Evolutionary conservation across 345 rosid species (phyloP), one percentile per base, ranked within the genome.

Genomic region (Eucalyptus erythrocorys): DNA sequence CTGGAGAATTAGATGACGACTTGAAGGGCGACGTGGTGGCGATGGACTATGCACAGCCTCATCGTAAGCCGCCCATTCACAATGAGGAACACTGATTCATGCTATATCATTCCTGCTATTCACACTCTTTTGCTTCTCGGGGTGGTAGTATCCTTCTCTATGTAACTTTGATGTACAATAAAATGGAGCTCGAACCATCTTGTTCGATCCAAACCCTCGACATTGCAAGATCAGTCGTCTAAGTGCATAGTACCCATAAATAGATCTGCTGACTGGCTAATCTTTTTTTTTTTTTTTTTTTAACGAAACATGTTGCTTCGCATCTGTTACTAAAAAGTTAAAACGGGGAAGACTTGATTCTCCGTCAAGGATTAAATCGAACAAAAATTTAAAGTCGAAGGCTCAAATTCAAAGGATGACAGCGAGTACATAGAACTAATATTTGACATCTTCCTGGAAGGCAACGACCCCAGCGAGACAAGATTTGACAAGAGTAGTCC

Each of bases 1-100:
- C 92, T 12, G 80, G 47, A 53, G 87, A 86, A 30, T 53, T 87
- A 59, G 93, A 92, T 80, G 90, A 84, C 32, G 94, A 90, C 55
- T 91, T 89, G 13, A 89, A 87, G 68, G 96, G 91, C 80, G 93
- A 92, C 81, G 87, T 91, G 12, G 97, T 87, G 19, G 99, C 91
- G 24, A 96, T 94, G 98, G 99, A 97, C 88, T 97, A 97, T 89
- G 96, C 98, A 37, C 98, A 94, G 87, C 99, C 98, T 80, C 98
- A 93, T 88, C 93, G 97, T 49, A 96, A 96, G 85, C 99, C 99
- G 79, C 99, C 99, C 64, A 97, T 97, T 92, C 99, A 97, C 92
- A 97, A 97, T 89, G 95, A 93, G 89, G 95, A 95, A 89, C 89
- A 92, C 57, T 95, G 91, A 87, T 79, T 51, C 10, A 37, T 81